A percentile compares a stretch with the other conserved stretches of the same genome.
These are phyloP conservation scores for Mrakia hoshinonis DNA, from an alignment of 768 basidiomycete species.

Conservation along the genomic window DNA sequence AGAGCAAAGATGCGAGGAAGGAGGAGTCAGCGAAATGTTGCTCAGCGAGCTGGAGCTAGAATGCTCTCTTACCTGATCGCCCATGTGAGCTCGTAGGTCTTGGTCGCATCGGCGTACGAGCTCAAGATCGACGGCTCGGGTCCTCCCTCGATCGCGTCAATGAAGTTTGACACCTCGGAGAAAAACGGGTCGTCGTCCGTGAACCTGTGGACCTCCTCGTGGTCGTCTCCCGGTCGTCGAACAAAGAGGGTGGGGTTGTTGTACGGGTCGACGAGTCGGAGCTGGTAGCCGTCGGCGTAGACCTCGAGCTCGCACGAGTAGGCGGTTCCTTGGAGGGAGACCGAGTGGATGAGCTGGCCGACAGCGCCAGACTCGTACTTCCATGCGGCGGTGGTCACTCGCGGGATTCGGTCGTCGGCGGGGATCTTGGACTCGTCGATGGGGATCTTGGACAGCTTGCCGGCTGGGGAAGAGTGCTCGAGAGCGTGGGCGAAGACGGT, in stretches of 20 bases:
- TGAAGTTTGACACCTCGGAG: slow-evolving; percentile 81
- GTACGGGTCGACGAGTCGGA: slow-evolving; percentile 64
- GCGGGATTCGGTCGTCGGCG: slow-evolving; percentile 82
- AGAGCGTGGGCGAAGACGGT: slow-evolving; percentile 64
- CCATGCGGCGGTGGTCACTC: slow-evolving; percentile 80
- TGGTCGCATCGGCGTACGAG: slow-evolving; percentile 63
- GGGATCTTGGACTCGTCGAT: slow-evolving; percentile 69
- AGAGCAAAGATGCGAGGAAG: too few relatives aligned
- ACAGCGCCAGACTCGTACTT: slow-evolving; percentile 95
- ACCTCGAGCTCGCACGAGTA: slow-evolving; percentile 94
- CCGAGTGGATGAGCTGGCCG: slow-evolving; percentile 80
- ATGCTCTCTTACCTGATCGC: neutral
- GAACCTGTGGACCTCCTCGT: slow-evolving; percentile 39
- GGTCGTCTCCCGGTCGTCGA: slow-evolving; percentile 47
- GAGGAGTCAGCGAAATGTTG: too few relatives aligned
- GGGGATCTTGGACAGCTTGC: slow-evolving; percentile 66
- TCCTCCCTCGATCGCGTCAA: slow-evolving; percentile 79
- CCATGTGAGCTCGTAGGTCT: slow-evolving; percentile 33
- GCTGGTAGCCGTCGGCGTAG: slow-evolving; percentile 79
- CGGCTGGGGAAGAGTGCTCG: slow-evolving; percentile 85
- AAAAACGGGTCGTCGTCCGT: slow-evolving; percentile 45
- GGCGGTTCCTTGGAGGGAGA: slow-evolving; percentile 80
- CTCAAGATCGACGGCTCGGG: slow-evolving; percentile 72
- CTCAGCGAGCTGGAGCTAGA: too few relatives aligned
- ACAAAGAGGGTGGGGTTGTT: slow-evolving; percentile 80